Percentiles rank a stretch among this genome's conserved stretches.
Evolutionary conservation across 179 eudicot genomes (phyloP).

Genomic region (Beta macrorhiza): DNA sequence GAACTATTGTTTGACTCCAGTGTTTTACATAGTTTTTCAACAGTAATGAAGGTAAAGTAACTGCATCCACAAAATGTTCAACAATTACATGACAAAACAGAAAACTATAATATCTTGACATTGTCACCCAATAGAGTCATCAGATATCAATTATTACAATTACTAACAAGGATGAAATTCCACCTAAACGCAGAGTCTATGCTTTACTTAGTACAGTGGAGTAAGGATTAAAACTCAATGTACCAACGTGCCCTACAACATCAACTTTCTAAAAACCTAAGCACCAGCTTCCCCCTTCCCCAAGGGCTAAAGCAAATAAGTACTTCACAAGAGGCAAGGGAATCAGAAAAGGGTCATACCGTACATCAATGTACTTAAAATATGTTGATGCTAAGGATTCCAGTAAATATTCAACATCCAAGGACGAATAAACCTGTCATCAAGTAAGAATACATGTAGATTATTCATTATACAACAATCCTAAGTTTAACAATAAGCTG

Average conservation of each 20-base stretch:
- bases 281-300: neutral
- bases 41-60: constrained; percentile 71
- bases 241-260: neutral
- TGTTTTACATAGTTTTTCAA: constrained; percentile 59
- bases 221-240: neutral
- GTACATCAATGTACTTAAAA: constrained; percentile 77
- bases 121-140: neutral
- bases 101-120: neutral
- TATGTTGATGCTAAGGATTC: constrained; percentile 64
- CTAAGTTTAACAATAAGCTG: neutral
- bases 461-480: constrained; percentile 1
- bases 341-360: constrained; percentile 49
- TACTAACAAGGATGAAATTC: neutral
- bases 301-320: neutral
- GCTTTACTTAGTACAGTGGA: neutral
- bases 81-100: constrained; percentile 5
- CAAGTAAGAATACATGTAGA: constrained; percentile 21
- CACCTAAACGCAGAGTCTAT: neutral
- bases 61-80: constrained; percentile 39
- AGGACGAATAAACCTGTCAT: constrained; percentile 55
- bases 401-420: constrained; percentile 50
- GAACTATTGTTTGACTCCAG: constrained; percentile 43
- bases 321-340: neutral
- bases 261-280: neutral
- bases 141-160: neutral